Conservation (phyloP, 148 eudicot species). For the Linanthus parryae region DNA sequence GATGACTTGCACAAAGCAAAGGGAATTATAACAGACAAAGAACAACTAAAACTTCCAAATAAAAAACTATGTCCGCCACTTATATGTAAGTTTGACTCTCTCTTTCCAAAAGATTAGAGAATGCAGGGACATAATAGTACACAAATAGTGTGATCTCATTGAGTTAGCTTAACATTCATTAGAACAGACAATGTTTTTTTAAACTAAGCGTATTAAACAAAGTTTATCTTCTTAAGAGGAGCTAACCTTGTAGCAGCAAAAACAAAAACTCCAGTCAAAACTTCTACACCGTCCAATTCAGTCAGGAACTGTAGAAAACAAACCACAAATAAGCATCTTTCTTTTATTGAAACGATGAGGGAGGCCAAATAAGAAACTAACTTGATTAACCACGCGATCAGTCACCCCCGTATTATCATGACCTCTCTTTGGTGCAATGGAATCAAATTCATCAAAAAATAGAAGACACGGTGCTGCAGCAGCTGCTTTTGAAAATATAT, state of each 20-base stretch:
- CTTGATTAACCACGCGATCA: slow-evolving; percentile 98
- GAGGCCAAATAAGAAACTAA: slow-evolving; percentile 18
- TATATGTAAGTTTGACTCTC: no score
- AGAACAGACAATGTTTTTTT: no score
- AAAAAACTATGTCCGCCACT: no score
- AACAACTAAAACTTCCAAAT: no score
- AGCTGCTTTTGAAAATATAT: slow-evolving; percentile 91
- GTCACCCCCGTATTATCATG: slow-evolving; percentile 99
- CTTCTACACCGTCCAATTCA: slow-evolving; percentile 97
- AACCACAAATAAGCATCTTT: slow-evolving; percentile 5
- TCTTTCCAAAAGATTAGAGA: no score
- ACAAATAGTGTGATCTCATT: no score
- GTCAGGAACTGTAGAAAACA: slow-evolving; percentile 67
- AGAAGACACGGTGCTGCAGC: slow-evolving; percentile 99
- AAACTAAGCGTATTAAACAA: no score
- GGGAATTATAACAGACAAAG: no score
- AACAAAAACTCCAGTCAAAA: slow-evolving; percentile 89
- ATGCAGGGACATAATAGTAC: no score
- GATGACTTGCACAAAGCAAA: no score
- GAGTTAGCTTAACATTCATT: no score
- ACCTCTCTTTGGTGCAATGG: slow-evolving; percentile 98
- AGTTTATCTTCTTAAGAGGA: neutral
- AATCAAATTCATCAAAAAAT: slow-evolving; percentile 98
- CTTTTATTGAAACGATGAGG: neutral
- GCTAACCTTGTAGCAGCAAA: slow-evolving; percentile 95